Percentiles rank a stretch among this genome's conserved stretches.
phyloP scores from a whole-genome alignment of 1,284 basidiomycete genomes.

The Malassezia equina region DNA sequence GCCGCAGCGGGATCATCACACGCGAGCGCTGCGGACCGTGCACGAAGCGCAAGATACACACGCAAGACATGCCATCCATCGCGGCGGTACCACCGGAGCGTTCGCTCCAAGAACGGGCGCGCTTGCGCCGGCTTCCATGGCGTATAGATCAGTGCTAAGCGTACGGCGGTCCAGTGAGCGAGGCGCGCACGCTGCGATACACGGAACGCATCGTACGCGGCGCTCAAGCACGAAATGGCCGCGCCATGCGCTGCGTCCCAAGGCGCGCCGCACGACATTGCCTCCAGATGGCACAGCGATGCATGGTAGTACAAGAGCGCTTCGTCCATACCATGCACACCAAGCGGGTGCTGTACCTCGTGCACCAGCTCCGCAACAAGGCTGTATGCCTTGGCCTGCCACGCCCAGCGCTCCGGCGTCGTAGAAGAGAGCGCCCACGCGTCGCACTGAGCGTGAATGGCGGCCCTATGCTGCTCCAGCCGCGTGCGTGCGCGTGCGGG shows the following conservation, averaged over 20 bases:
- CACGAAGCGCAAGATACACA: background rate
- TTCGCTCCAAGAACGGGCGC: constrained; percentile 34
- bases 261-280: constrained; percentile 14
- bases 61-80: constrained; percentile 2
- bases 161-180: constrained; percentile 24
- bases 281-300: constrained; percentile 33
- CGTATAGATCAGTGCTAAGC: constrained; percentile 27
- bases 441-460: constrained; percentile 74
- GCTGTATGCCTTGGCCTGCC: constrained; percentile 70
- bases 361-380: constrained; percentile 36
- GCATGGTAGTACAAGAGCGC: constrained; percentile 23
- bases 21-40: background rate
- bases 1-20: background rate
- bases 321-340: background rate
- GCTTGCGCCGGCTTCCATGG: constrained; percentile 25
- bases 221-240: constrained; percentile 21
- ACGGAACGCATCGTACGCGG: constrained; percentile 33
- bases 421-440: constrained; percentile 98
- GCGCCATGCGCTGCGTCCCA: constrained; percentile 3
- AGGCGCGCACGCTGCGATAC: constrained; percentile 14
- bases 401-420: constrained; percentile 96
- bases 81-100: constrained; percentile 24
- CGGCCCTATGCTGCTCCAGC: constrained; percentile 69
- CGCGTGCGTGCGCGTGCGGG: constrained; percentile 58
- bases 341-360: constrained; percentile 15